phyloP scores from a whole-genome alignment of 1,139 yeast genomes.

The Sugiyamaella pinicola region DNA sequence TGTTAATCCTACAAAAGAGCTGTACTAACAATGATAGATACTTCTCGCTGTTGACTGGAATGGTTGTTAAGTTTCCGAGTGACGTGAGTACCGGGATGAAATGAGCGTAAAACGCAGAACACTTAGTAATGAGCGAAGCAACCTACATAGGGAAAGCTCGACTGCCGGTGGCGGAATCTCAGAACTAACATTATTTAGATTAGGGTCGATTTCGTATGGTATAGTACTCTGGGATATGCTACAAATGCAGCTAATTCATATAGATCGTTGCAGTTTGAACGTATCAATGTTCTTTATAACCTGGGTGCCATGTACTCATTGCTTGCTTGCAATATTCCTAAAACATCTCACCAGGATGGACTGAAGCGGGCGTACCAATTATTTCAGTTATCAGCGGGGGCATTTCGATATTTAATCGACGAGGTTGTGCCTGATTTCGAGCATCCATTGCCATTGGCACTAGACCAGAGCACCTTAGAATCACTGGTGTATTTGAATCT shows the following conservation, averaged over 20 bases:
- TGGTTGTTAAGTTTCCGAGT: slow-evolving; percentile 49
- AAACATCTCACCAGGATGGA: slow-evolving; percentile 53
- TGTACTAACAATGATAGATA: slow-evolving; percentile 33
- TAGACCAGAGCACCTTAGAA: slow-evolving; percentile 49
- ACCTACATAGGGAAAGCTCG: too few relatives aligned
- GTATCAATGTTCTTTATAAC: slow-evolving; percentile 64
- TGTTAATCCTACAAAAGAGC: too few relatives aligned
- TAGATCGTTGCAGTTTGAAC: slow-evolving; percentile 58
- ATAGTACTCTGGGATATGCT: slow-evolving; percentile 61
- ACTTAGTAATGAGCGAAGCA: too few relatives aligned
- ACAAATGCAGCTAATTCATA: slow-evolving; percentile 49
- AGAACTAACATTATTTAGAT: too few relatives aligned
- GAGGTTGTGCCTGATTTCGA: slow-evolving; percentile 34
- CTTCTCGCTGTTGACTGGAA: slow-evolving; percentile 40
- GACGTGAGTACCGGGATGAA: slow-evolving; percentile 45
- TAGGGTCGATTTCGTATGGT: slow-evolving; percentile 66
- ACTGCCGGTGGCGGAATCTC: too few relatives aligned
- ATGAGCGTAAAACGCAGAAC: too few relatives aligned
- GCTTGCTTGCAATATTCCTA: slow-evolving; percentile 47
- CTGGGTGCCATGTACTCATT: slow-evolving; percentile 66
- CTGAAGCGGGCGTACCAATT: slow-evolving; percentile 62
- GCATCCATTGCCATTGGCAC: slow-evolving; percentile 46
- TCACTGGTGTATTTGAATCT: slow-evolving; percentile 55
- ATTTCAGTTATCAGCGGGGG: slow-evolving; percentile 71
- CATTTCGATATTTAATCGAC: slow-evolving; percentile 50